These are phyloP conservation scores for Kwoniella dendrophila DNA, from an alignment of 768 basidiomycete species.

Conservation along the genomic window DNA sequence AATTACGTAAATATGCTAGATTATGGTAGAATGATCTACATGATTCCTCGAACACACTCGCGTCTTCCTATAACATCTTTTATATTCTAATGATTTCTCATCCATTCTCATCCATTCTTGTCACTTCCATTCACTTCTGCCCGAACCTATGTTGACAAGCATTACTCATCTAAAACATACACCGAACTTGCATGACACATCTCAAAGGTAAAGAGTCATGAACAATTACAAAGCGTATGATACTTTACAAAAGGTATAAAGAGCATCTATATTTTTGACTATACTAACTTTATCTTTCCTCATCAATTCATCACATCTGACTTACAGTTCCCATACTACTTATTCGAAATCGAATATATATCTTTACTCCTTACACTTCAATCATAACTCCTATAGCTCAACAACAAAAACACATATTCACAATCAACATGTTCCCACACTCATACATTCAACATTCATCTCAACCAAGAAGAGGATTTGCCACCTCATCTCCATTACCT, in stretches of 20 bases:
- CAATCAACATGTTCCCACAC: conserved; percentile 8
- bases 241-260: conserved; percentile 13
- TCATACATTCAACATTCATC: conserved; percentile 5
- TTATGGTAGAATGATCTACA: no score
- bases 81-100: neutral
- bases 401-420: neutral
- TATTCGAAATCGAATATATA: neutral
- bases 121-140: conserved; percentile 2
- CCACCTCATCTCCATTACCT: neutral
- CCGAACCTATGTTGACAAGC: neutral
- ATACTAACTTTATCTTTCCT: conserved; percentile 5
- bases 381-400: neutral
- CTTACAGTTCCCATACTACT: neutral
- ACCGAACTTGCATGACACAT: neutral
- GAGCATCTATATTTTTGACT: conserved; percentile 5
- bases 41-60: no score
- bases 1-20: no score
- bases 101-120: neutral
- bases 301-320: neutral
- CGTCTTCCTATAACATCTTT: neutral
- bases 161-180: neutral
- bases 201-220: neutral
- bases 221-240: conserved; percentile 13
- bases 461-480: conserved; percentile 12
- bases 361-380: neutral